Base-by-base conservation (phyloP, 805 yeast genomes). In the Dipodascus geniculatus region DNA sequence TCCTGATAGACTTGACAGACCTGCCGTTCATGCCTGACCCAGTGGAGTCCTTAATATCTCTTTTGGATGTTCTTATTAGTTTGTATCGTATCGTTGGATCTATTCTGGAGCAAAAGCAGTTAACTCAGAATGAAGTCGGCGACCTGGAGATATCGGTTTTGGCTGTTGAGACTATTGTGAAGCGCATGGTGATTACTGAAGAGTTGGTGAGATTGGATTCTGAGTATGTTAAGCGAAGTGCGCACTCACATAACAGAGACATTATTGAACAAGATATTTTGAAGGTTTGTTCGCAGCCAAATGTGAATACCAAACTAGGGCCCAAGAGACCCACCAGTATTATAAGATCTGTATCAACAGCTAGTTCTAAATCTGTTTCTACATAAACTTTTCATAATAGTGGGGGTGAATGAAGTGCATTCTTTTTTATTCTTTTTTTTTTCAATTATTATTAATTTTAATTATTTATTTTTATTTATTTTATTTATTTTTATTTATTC, bases 11-110 rank as follows among this genome's bases (percentile, higher is more conserved):
- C 42, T 16, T 56, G 56, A 19, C 42, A 48, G 55, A 56, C 44
- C 51, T 58, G 47, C 35, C 53, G n/a, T 58, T 48, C 42, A 23
- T 49, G 2, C 61, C 61, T 1, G 61, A 58, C 44, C 53, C 58
- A 20, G 54, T 51, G 47, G 55, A 58, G 48, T 22, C 54, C 3
- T 22, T 51, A 17, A 35, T 57, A n/a, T 50, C 58, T 24, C 20
- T 57, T 11, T 19, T 58, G 23, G 61, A 58, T 23, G 42, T 56
- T 11, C 31, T 56, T 6, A 23, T 42, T 8, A 44, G 33, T 14
- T 44, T 56, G 31, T 55, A 35, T 49, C 33, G 33, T 28, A 28
- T 28, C 11, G 33, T 28, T 11, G 11, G 33, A 6, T 28, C 33
- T 28, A 28, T 28, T 28, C 33, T 28, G 6, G 33, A 28, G 6